Percentiles rank a stretch among this genome's conserved stretches.
Evolutionary conservation across 345 rosid species (phyloP).

Genomic region (Gossypium thurberi): DNA sequence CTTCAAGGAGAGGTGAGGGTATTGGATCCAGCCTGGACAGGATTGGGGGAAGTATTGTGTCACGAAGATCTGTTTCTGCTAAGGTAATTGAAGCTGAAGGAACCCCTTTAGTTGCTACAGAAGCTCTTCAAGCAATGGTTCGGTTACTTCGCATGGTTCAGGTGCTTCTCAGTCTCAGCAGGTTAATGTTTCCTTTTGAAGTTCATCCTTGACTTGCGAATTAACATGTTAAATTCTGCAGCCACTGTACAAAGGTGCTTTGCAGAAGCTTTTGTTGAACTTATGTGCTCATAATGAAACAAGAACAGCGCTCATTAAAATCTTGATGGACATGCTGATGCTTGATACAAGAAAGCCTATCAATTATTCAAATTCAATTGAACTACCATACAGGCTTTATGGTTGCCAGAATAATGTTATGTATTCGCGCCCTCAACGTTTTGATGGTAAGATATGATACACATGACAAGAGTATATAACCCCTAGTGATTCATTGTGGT

Average conservation of each 20-base stretch:
- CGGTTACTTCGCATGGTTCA: constrained; percentile 89
- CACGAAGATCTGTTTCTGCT: constrained; percentile 57
- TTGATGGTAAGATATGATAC: constrained; percentile 52
- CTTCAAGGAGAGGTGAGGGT: constrained; percentile 82
- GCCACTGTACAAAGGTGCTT: constrained; percentile 89
- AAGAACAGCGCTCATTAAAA: constrained; percentile 62
- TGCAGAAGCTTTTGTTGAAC: constrained; percentile 89
- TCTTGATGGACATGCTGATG: constrained; percentile 84
- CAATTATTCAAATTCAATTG: constrained; percentile 38
- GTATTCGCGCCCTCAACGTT: constrained; percentile 87
- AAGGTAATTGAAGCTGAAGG: constrained; percentile 89
- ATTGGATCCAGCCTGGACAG: constrained; percentile 58
- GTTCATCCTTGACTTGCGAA: not conserved
- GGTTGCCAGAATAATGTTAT: constrained; percentile 86
- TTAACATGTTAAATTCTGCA: constrained; percentile 28
- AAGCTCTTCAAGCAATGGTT: constrained; percentile 80
- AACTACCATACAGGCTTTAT: constrained; percentile 75
- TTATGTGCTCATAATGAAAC: constrained; percentile 87
- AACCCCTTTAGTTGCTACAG: constrained; percentile 73
- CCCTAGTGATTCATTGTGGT: not conserved
- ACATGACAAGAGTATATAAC: not conserved
- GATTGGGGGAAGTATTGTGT: constrained; percentile 43
- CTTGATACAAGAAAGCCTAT: constrained; percentile 58
- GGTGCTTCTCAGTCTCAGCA: constrained; percentile 34
- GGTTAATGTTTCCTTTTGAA: not conserved